A percentile compares a stretch with the other conserved stretches of the same genome.
Conservation (phyloP, 768 basidiomycete species). For the Hysterangium stoloniferum region DNA sequence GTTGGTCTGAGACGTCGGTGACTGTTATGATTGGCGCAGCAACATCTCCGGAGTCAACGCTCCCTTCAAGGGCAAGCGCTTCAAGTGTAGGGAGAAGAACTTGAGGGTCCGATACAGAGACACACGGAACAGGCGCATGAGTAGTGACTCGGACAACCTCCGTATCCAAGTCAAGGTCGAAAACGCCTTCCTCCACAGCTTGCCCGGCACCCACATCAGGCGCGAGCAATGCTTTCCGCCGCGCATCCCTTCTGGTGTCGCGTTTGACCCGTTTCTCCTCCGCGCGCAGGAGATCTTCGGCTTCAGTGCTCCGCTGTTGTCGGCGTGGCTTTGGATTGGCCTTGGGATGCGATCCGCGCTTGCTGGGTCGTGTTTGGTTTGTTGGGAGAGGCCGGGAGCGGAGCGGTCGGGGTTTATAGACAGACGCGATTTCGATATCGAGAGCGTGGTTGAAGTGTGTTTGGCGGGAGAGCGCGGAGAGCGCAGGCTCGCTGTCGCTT, state of each 20-base stretch:
- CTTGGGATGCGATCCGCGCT: constrained; percentile 26
- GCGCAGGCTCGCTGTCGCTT: constrained; percentile 20
- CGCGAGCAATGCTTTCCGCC: constrained; percentile 19
- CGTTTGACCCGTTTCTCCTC: constrained; percentile 36
- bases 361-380: constrained; percentile 13
- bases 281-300: constrained; percentile 24
- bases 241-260: constrained; percentile 46
- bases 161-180: constrained; percentile 20
- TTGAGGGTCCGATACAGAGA: constrained; percentile 17
- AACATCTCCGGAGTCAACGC: background rate
- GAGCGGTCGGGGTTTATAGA: constrained; percentile 66
- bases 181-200: constrained; percentile 15
- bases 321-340: constrained; percentile 17
- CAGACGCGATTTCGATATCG: constrained; percentile 60
- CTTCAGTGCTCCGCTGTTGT: background rate
- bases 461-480: constrained; percentile 32
- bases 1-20: background rate
- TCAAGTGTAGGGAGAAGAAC: constrained; percentile 22
- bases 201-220: constrained; percentile 12
- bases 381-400: constrained; percentile 35
- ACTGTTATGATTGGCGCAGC: no score
- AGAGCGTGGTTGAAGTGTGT: constrained; percentile 25
- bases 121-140: constrained; percentile 11
- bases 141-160: constrained; percentile 10
- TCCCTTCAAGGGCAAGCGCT: constrained; percentile 11